Percentiles rank a stretch among this genome's conserved stretches.
Evolutionary conservation across 768 basidiomycete genomes (phyloP).

Genomic region (Pleurotus pulmonarius): DNA sequence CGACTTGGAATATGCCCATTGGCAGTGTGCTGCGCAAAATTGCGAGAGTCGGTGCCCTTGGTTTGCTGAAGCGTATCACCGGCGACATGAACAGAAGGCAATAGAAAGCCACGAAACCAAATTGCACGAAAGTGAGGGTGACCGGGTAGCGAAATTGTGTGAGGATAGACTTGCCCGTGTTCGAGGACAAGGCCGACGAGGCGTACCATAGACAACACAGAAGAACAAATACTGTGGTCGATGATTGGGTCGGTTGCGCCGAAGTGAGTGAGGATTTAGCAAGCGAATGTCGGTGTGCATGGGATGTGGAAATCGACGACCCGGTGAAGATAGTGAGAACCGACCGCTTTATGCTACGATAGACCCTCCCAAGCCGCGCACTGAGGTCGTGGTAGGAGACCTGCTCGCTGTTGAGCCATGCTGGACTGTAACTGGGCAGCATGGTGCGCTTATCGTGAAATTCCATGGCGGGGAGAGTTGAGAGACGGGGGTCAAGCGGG

Average conservation of each 20-base stretch:
- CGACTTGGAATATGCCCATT: slow-evolving; percentile 98
- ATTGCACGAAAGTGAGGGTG: slow-evolving; percentile 96
- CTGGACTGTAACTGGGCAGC: background rate
- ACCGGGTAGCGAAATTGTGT: slow-evolving; percentile 92
- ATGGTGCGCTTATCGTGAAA: slow-evolving; percentile 3
- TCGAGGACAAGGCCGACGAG: slow-evolving; percentile 89
- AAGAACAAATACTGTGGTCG: slow-evolving; percentile 57
- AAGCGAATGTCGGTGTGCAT: background rate
- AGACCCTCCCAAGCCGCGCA: background rate
- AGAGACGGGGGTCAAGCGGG: background rate
- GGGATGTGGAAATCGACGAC: background rate
- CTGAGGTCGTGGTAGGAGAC: slow-evolving; percentile 4
- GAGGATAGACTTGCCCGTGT: slow-evolving; percentile 94
- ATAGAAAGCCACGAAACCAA: slow-evolving; percentile 88
- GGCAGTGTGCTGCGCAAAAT: slow-evolving; percentile 82
- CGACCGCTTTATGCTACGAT: slow-evolving; percentile 3
- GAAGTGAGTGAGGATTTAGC: slow-evolving; percentile 27
- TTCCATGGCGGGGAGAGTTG: background rate
- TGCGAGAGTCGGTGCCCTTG: slow-evolving; percentile 67
- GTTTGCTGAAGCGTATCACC: slow-evolving; percentile 55
- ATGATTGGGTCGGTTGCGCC: slow-evolving; percentile 18
- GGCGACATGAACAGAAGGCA: slow-evolving; percentile 85
- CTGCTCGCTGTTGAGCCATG: background rate
- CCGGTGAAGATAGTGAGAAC: background rate
- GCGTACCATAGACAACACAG: slow-evolving; percentile 92